Base-by-base conservation (phyloP, 495 filamentous ascomycete genomes). In the Lepidopterella palustris region DNA sequence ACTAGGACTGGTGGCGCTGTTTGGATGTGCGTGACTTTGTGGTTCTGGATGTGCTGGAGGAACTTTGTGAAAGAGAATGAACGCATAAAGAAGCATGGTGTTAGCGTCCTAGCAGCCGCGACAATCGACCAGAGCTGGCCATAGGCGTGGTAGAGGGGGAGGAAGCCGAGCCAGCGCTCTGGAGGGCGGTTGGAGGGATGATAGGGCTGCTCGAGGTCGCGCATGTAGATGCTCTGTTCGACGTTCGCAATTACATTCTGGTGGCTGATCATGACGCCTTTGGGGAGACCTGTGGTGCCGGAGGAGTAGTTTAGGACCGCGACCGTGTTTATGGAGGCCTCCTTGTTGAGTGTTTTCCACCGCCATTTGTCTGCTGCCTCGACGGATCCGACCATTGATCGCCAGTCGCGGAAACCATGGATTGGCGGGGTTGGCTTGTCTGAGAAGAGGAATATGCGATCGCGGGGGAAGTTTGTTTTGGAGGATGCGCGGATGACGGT, bases 401-500 rank as follows among this genome's bases (percentile, higher is more conserved):
- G 71, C 80, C 80, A 83, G 58, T 84, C 67, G 56, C 68, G 66
- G 55, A 84, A 27, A 64, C 79, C 65, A 55, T 71, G 40, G 9
- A 55, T 40, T 8, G 58, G 21, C 6, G 50, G 21, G 18, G 59
- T 63, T n/a, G 65, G 45, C 2, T 65, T 62, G 60, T 77, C 79
- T 45, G 75, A 76, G 66, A 83, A 84, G 21, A 80, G 73, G 61
- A 76, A 83, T 20, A 84, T 76, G 9, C 63, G 68, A 13, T 76
- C 62, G n/a, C 56, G 68, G 0, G 69, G 60, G 39, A 83, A 61
- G 0, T 71, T 73, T 2, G 70, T 68, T 35, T 73, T 62, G 21
- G 68, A 35, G 0, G 80, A 77, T 1, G 81, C 80, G 58, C 74
- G 74, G 2, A 74, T 60, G 2, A 69, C 62, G 8, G 63, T 62